Evolutionary conservation across 495 filamentous ascomycete species (phyloP), one percentile per base, ranked within the genome.

Genomic region (Aspergillus asperescens): DNA sequence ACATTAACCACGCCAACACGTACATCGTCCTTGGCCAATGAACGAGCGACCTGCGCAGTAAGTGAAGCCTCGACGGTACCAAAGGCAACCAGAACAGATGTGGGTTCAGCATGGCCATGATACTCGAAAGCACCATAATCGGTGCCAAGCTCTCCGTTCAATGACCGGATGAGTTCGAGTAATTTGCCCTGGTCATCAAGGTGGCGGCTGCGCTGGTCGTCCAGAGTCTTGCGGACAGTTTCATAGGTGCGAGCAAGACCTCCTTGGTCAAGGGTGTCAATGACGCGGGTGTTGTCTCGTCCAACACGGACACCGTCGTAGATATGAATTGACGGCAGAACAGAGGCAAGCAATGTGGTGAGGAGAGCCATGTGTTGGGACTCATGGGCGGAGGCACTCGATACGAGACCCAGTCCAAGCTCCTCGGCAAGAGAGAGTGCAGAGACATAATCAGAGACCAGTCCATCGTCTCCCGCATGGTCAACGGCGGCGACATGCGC

Each of bases 281-380:
- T 84, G 19, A 98, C 85, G 40, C 88, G 80, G 28, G 89, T 80
- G 9, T 88, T 91, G 71, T 96, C 93, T 23, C 90, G 75, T 13
- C 88, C 87, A 35, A 92, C 86, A 40, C 80, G 83, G 31, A 98
- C 81, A 39, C 93, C 93, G 65, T 98, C 93, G 61, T 93, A 96
- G 51, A 91, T 82, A 67, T 98, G 93, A 22, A 97, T 78, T 0
- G 87, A 88, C 6, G 93, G 93, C 45, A 95, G 63, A 15, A 93
- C 71, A 24, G 78, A 80, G 2, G 93, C 86, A 34, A 95, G 72
- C 12, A 96, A 67, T 1, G 90, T 97, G 7, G 93, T 80, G 61
- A 97, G 83, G 12, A 98, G 75, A 5, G 92, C 80, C 85, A 97
- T 97, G 69, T 98, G 94, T 76, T 98, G 93, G 24, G 86, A 78